A percentile compares a stretch with the other conserved stretches of the same genome.
Conservation (phyloP, 306 rosid genomes). For the Pterocarpus macrocarpus region DNA sequence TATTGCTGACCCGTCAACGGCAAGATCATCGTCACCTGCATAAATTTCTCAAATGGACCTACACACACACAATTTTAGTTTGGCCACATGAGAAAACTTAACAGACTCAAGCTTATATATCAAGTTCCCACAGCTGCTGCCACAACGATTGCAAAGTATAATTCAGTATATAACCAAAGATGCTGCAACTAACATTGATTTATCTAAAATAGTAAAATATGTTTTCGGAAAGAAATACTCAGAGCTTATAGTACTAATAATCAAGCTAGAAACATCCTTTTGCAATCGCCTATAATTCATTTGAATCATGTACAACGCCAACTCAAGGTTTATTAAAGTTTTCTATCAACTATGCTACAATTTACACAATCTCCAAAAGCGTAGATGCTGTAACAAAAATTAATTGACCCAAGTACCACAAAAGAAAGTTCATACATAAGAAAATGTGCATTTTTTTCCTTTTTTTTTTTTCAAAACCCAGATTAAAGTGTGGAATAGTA, state of each 20-base stretch:
- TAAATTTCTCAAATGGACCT: conserved; percentile 60
- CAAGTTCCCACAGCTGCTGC: neutral
- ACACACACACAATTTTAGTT: neutral
- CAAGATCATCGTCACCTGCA: conserved; percentile 67
- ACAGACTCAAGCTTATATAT: neutral
- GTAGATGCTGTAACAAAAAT: too few species aligned
- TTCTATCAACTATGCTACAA: neutral
- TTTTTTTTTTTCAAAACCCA: too few species aligned
- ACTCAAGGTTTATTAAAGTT: neutral
- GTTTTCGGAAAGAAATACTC: neutral
- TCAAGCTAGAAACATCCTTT: neutral
- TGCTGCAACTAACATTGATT: neutral
- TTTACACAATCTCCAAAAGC: neutral
- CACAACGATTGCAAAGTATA: neutral
- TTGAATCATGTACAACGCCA: too few species aligned
- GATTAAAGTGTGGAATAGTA: too few species aligned
- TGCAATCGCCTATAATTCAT: neutral
- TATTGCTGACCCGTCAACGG: conserved; percentile 81
- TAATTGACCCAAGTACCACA: too few species aligned
- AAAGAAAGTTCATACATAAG: too few species aligned
- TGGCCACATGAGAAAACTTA: too few species aligned
- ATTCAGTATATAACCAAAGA: too few species aligned
- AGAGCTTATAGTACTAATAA: neutral
- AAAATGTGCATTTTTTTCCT: too few species aligned
- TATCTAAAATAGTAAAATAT: neutral